These are phyloP conservation scores for Cicer cuneatum DNA, from an alignment of 306 rosid genomes.

Conservation along the genomic window DNA sequence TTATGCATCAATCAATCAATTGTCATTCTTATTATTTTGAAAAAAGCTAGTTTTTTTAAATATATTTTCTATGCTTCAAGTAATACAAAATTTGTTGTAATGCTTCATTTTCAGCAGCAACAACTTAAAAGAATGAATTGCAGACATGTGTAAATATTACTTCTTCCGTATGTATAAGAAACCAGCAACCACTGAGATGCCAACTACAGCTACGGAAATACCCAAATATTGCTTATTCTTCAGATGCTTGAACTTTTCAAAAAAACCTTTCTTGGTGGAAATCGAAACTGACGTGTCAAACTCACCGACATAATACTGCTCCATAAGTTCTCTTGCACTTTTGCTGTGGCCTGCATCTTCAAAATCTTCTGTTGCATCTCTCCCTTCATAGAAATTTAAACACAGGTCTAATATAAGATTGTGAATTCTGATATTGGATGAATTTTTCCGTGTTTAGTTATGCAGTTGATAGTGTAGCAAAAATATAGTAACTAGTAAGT, in stretches of 20 bases:
- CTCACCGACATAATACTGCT: conserved; percentile 69
- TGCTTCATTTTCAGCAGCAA: conserved; percentile 29
- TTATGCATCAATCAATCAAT: conserved; percentile 7
- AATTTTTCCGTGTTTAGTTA: conserved; percentile 6
- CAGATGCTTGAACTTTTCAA: conserved; percentile 51
- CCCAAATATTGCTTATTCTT: conserved; percentile 69
- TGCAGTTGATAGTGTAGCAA: conserved; percentile 2
- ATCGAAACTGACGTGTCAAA: conserved; percentile 57
- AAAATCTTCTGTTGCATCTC: conserved; percentile 87
- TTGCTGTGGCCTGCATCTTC: conserved; percentile 96
- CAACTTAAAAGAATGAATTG: conserved; percentile 26
- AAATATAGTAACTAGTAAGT: conserved; percentile 19
- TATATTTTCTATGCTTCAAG: conserved; percentile 30
- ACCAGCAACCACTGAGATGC: conserved; percentile 66
- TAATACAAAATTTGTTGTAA: conserved; percentile 52
- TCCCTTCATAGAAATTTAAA: conserved; percentile 56
- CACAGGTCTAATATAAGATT: conserved; percentile 32
- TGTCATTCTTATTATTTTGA: background rate
- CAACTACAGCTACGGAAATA: conserved; percentile 58
- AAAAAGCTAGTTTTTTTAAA: conserved; percentile 30
- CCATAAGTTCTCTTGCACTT: conserved; percentile 73
- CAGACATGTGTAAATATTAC: conserved; percentile 37
- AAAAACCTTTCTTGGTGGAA: conserved; percentile 47
- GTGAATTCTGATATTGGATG: conserved; percentile 32
- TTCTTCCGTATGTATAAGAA: conserved; percentile 67